A percentile compares a stretch with the other conserved stretches of the same genome.
These are phyloP conservation scores for Xylaria sp. DNA, from an alignment of 2,329 filamentous ascomycete species.

Conservation along the genomic window DNA sequence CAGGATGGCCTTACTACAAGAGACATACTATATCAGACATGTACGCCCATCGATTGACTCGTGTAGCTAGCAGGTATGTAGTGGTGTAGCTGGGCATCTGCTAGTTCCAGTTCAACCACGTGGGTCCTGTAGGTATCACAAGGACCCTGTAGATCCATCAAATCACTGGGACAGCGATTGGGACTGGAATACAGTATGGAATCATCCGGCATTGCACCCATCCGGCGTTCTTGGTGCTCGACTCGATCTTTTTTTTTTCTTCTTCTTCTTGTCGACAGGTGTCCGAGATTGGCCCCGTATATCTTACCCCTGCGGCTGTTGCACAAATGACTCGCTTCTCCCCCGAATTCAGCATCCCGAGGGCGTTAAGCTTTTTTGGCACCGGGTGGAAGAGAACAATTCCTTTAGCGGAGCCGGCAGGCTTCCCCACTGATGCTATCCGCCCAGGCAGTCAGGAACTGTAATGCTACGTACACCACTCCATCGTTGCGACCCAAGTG, in stretches of 20 bases:
- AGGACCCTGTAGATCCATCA: background rate
- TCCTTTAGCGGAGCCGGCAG: constrained; percentile 22
- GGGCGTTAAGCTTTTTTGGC: background rate
- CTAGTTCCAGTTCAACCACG: background rate
- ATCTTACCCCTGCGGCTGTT: background rate
- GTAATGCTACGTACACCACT: no score
- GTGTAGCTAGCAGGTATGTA: no score
- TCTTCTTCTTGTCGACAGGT: no score
- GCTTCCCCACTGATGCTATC: constrained; percentile 21
- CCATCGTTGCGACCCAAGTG: no score
- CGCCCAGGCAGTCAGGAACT: background rate
- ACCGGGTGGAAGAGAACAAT: background rate
- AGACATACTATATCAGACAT: no score
- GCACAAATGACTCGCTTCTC: background rate
- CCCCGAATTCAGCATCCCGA: background rate
- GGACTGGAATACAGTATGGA: background rate
- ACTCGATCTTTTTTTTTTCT: background rate
- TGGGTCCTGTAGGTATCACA: background rate
- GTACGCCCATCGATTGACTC: background rate
- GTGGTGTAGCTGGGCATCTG: background rate
- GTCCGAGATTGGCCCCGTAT: background rate
- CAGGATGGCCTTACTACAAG: no score
- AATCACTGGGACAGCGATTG: background rate
- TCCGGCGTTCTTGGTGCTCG: background rate
- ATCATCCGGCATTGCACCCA: background rate